Evolutionary conservation across 495 filamentous ascomycete genomes (phyloP).

Genomic region (Cercophora scortea): DNA sequence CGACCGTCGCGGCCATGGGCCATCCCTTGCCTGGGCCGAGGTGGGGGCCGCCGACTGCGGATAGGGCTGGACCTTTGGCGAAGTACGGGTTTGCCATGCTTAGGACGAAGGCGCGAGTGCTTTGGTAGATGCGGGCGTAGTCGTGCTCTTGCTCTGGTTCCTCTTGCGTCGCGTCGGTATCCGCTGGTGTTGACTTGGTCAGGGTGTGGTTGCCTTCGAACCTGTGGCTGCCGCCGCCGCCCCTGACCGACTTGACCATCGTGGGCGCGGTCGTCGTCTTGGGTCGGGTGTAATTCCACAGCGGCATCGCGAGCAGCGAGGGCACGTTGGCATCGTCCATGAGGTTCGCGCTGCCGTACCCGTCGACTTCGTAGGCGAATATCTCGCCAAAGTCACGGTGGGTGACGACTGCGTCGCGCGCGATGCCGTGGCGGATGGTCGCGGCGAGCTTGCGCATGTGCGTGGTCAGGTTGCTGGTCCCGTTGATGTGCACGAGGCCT

Average conservation of each 20-base stretch:
- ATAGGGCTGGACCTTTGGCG: conserved; percentile 46
- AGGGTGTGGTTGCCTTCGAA: too few relatives aligned
- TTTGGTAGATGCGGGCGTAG: conserved; percentile 40
- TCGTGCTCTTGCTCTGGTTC: conserved; percentile 4
- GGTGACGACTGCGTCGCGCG: conserved; percentile 22
- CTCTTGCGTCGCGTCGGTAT: not conserved
- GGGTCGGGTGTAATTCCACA: conserved; percentile 23
- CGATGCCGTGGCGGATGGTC: conserved; percentile 46
- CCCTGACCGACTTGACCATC: conserved; percentile 5
- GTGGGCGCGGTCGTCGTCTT: not conserved
- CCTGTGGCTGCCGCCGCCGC: not conserved
- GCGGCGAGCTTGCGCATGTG: conserved; percentile 45
- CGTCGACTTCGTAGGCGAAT: conserved; percentile 57
- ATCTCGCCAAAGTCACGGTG: conserved; percentile 35
- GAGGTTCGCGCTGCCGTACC: conserved; percentile 48
- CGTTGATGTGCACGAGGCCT: conserved; percentile 26
- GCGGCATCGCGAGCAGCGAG: conserved; percentile 40
- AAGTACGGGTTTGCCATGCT: conserved; percentile 51
- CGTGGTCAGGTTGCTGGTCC: conserved; percentile 34
- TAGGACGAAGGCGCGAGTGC: conserved; percentile 50
- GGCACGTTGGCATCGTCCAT: conserved; percentile 64
- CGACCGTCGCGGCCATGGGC: conserved; percentile 51
- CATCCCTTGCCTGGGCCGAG: conserved; percentile 49
- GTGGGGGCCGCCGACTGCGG: conserved; percentile 52
- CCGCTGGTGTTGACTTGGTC: not conserved